Evolutionary conservation across 163 green algal genomes (phyloP), one percentile per base, ranked within the genome.

Genomic region (Scenedesmus sp.): DNA sequence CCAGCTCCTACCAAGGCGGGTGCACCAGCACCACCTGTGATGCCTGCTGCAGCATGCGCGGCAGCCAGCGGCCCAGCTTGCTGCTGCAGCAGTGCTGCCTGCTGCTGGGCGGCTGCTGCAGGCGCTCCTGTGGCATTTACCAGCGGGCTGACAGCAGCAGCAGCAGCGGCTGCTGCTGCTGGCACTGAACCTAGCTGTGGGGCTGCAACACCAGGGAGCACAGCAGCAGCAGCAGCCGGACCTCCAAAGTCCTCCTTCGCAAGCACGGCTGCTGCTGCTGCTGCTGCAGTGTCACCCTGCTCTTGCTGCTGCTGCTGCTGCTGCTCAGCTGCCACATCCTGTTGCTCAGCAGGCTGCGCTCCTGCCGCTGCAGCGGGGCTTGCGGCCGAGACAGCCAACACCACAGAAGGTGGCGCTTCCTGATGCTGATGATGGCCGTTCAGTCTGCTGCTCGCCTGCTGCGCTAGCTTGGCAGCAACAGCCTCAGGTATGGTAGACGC

Each of bases 31-130:
- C 24, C 13, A 42, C 84, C n/a, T 44, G 24, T 6, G 30, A 15
- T 30, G 20, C 84, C 46, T 7, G 22, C 40, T 49, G 83, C 61
- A 81, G 70, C 83, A 89, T 46, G 33, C 49, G 51, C 79, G 20
- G 79, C 79, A 61, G 42, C 40, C 24, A 13, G 30, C 13, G 81
- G n/a, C 33, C 59, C 56, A 80, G 65, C 84, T 56, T 61, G 22
- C 61, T 89, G 84, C 65, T 89, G 84, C 59, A 89, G 61, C 42
- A 89, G 56, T 33, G 42, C 42, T 44, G 49, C 51, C 51, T 78
- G 49, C 26, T 78, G 51, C 82, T 46, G 13, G 49, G 81, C 30
- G 9, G 51, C 51, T 87, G 81, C 51, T 76, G 33, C 53, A n/a
- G n/a, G n/a, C n/a, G n/a, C n/a, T n/a, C n/a, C n/a, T n/a, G n/a